Base-by-base conservation (phyloP, 495 filamentous ascomycete species). In the Tetracladium marchalianum region DNA sequence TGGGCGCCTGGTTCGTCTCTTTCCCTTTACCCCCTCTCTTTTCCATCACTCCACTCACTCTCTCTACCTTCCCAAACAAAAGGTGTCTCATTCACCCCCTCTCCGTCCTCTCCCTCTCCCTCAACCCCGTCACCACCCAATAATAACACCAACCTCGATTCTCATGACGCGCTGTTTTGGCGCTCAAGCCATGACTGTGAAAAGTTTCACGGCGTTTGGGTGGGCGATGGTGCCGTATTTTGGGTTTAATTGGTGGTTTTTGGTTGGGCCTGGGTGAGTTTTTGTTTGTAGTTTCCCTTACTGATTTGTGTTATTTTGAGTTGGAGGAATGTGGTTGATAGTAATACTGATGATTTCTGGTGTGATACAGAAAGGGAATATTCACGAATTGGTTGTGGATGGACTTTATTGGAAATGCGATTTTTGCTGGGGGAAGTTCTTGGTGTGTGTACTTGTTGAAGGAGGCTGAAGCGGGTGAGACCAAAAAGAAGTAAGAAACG, bases 171-270 rank as follows among this genome's bases (percentile, higher is more conserved):
- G 58, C 6, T 61, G 58, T 41, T 61, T 56, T 35, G 58, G 58
- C 34, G 56, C 58, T 15, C 58, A 61, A 41, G 58, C 58, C n/a
- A 59, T 61, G 53, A 54, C 50, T 8, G 16, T 45, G 12, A 42
- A 39, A 37, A 53, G 50, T 45, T 61, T 61, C 41, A 46, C 42
- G 7, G 48, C 45, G 12, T 61, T 61, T 38, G 58, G 50, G 1
- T 13, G 58, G 16, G 56, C 58, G 12, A 59, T 61, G 58, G 38
- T 59, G 1, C 58, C 58, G 13, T 61, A 59, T 43, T n/a, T 60
- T 5, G 53, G 44, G 1, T 59, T 47, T 39, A 57, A 61, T 34
- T 50, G 36, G 19, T 61, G 58, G 58, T 57, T 54, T 35, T 50
- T 43, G 24, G 18, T 59, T 38, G 58, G 58, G 0, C 56, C 56